Percentiles rank a stretch among this genome's conserved stretches.
Evolutionary conservation across 257 asterid genomes (phyloP).

Genomic region (Gynochthodes officinalis): DNA sequence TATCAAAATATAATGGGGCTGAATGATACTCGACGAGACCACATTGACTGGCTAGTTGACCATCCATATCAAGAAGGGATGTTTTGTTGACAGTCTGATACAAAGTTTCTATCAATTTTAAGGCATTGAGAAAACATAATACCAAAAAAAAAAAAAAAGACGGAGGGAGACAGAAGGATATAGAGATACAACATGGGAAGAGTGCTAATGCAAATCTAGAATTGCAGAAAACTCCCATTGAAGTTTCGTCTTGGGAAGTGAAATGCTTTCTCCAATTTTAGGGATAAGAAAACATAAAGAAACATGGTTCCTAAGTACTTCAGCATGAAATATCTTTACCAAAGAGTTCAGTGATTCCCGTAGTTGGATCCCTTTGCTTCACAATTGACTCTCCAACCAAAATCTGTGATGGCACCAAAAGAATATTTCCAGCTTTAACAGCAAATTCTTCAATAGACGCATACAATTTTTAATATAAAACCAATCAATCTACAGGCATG

Average conservation of each 20-base stretch:
- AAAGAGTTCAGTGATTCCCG: conserved; percentile 60
- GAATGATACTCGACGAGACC: too few species aligned
- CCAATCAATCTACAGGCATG: background rate
- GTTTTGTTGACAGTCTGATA: too few species aligned
- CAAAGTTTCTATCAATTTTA: too few species aligned
- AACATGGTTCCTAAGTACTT: too few species aligned
- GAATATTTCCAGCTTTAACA: background rate
- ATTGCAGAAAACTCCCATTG: background rate
- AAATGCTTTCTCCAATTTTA: background rate
- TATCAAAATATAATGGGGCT: too few species aligned
- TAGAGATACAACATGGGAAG: conserved; percentile 4
- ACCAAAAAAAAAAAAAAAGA: too few species aligned
- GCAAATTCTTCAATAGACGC: background rate
- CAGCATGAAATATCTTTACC: conserved; percentile 66
- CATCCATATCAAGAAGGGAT: too few species aligned
- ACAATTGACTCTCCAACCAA: conserved; percentile 86
- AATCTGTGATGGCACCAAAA: conserved; percentile 45
- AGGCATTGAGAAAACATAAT: too few species aligned
- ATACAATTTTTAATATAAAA: background rate
- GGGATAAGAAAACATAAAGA: too few species aligned
- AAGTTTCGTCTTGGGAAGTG: background rate
- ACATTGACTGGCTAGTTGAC: too few species aligned
- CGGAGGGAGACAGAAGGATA: background rate
- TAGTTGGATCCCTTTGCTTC: conserved; percentile 59
- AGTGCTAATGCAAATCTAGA: background rate